A percentile compares a stretch with the other conserved stretches of the same genome.
phyloP scores from a whole-genome alignment of 1,139 yeast genomes.

The Blastobotrys elegans region DNA sequence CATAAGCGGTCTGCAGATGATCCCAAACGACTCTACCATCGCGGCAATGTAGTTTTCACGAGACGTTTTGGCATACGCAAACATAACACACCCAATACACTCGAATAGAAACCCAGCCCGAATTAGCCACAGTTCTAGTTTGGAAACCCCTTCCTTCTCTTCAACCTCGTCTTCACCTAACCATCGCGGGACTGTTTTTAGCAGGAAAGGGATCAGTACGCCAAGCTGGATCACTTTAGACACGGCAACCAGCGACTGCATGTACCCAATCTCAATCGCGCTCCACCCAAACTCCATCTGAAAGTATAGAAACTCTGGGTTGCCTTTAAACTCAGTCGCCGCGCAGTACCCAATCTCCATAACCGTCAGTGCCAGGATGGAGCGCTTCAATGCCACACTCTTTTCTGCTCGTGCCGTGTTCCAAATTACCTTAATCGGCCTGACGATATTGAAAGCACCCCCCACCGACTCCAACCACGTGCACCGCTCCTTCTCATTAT shows the following conservation, averaged over 20 bases:
- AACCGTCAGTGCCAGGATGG: slow-evolving; percentile 1
- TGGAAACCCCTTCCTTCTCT: slow-evolving; percentile 1
- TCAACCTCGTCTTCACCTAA: neutral
- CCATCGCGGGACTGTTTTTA: neutral
- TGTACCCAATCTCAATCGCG: slow-evolving; percentile 5
- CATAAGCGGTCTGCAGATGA: neutral
- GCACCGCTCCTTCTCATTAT: neutral
- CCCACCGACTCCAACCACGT: neutral
- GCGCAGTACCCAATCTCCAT: neutral
- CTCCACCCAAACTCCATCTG: slow-evolving; percentile 8
- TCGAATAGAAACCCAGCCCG: slow-evolving; percentile 1
- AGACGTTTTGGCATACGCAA: neutral
- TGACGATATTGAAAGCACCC: slow-evolving; percentile 2
- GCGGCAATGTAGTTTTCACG: slow-evolving; percentile 2
- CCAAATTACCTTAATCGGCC: slow-evolving; percentile 1
- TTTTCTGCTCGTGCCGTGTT: neutral
- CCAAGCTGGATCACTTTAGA: neutral
- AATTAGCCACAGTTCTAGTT: neutral
- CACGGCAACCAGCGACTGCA: neutral
- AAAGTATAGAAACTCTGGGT: slow-evolving; percentile 3
- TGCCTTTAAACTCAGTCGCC: neutral
- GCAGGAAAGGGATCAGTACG: neutral
- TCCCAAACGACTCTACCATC: slow-evolving; percentile 5
- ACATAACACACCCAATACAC: neutral
- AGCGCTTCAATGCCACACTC: neutral